These are phyloP conservation scores for Alternaria metachromatica DNA, from an alignment of 2,329 filamentous ascomycete species.

Conservation along the genomic window DNA sequence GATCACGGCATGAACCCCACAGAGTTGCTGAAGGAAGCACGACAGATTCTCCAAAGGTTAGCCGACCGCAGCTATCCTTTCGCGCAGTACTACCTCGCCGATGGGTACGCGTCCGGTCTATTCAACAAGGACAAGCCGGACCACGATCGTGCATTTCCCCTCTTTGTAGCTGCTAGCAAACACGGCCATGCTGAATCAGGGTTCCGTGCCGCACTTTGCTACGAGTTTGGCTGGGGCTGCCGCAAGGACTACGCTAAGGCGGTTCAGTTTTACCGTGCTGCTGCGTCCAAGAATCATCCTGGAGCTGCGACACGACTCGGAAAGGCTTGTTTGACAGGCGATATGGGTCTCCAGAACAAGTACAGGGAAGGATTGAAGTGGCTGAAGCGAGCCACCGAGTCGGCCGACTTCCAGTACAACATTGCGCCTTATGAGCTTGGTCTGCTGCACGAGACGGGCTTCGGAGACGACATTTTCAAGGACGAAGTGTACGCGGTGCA, in stretches of 20 bases:
- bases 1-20: constrained; percentile 56
- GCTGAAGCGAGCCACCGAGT: constrained; percentile 91
- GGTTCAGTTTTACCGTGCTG: constrained; percentile 88
- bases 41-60: constrained; percentile 84
- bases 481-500: constrained; percentile 91
- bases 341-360: constrained; percentile 81
- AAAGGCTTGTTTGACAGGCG: constrained; percentile 85
- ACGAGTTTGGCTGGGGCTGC: constrained; percentile 98
- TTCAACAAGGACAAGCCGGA: constrained; percentile 96
- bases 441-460: constrained; percentile 88
- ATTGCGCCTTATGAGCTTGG: constrained; percentile 90
- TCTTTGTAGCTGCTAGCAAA: constrained; percentile 93
- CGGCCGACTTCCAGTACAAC: constrained; percentile 91
- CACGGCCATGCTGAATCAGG: constrained; percentile 96
- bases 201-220: constrained; percentile 91
- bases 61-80: constrained; percentile 91
- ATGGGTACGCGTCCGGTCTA: constrained; percentile 90
- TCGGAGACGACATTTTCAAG: constrained; percentile 90
- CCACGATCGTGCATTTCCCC: constrained; percentile 86
- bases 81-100: constrained; percentile 95
- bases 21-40: constrained; percentile 84
- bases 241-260: constrained; percentile 89
- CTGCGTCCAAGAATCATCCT: constrained; percentile 91
- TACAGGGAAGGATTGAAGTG: constrained; percentile 95
- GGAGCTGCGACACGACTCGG: constrained; percentile 93